These are phyloP conservation scores for Brachypodium distachyon DNA, from an alignment of 202 grass and related monocot species.

Conservation along the genomic window DNA sequence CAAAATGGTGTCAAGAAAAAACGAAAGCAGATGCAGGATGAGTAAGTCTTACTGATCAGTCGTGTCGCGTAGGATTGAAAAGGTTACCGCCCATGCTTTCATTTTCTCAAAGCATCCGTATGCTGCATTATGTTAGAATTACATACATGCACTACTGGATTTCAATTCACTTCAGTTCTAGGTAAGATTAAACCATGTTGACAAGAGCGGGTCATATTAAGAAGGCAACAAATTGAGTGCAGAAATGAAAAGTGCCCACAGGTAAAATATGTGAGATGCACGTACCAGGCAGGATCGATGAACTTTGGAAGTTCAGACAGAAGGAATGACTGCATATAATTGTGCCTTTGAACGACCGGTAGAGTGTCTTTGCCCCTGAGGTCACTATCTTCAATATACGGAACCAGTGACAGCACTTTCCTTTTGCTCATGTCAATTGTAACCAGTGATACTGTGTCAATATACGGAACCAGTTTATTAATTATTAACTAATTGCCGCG, in stretches of 20 bases:
- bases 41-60: too few species aligned
- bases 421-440: not conserved
- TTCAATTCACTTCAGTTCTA: too few species aligned
- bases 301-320: not conserved
- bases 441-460: not conserved
- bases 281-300: not conserved
- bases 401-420: not conserved
- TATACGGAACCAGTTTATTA: too few species aligned
- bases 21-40: too few species aligned
- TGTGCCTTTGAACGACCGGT: not conserved
- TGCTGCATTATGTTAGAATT: too few species aligned
- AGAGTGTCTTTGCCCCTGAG: not conserved
- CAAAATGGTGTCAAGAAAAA: too few species aligned
- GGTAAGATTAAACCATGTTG: not conserved
- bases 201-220: too few species aligned
- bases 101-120: too few species aligned
- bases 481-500: too few species aligned
- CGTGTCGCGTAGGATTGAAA: too few species aligned
- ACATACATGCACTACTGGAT: too few species aligned
- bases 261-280: not conserved
- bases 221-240: not conserved
- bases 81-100: too few species aligned
- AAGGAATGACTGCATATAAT: not conserved
- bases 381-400: not conserved
- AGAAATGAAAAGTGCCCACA: not conserved